These are phyloP conservation scores for Terana coerulea DNA, from an alignment of 768 basidiomycete genomes.

Conservation along the genomic window DNA sequence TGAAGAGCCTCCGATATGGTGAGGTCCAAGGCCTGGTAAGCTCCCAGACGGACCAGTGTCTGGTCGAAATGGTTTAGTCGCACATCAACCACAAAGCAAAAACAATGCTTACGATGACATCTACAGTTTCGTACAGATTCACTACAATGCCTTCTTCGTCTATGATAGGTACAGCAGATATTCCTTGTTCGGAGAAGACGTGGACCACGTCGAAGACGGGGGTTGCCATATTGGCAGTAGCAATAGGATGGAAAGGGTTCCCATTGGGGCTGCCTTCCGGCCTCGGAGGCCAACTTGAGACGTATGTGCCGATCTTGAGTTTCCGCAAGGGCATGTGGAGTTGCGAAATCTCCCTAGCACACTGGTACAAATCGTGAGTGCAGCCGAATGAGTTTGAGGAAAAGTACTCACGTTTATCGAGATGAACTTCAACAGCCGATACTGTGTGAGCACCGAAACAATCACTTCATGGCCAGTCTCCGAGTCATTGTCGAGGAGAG, in stretches of 20 bases:
- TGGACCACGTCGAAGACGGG: conserved; percentile 98
- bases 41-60: conserved; percentile 93
- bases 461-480: conserved; percentile 96
- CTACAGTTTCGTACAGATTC: conserved; percentile 97
- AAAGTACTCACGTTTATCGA: conserved; percentile 78
- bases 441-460: conserved; percentile 94
- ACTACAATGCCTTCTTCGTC: conserved; percentile 91
- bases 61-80: conserved; percentile 28
- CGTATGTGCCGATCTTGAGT: conserved; percentile 93
- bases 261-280: conserved; percentile 44
- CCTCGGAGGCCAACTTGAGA: conserved; percentile 42
- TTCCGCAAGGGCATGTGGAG: conserved; percentile 78
- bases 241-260: conserved; percentile 85
- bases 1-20: conserved; percentile 90
- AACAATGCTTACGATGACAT: conserved; percentile 79
- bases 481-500: conserved; percentile 88
- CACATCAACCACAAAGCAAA: background rate
- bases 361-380: conserved; percentile 42
- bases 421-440: conserved; percentile 96
- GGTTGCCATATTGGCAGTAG: conserved; percentile 86
- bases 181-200: conserved; percentile 94
- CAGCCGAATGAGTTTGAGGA: background rate
- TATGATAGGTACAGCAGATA: conserved; percentile 95
- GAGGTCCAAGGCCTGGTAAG: conserved; percentile 93
- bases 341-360: conserved; percentile 77